Percentiles rank a stretch among this genome's conserved stretches.
Conservation (phyloP, 352 stramenopile genomes). For the Thalassiosira exigua region DNA sequence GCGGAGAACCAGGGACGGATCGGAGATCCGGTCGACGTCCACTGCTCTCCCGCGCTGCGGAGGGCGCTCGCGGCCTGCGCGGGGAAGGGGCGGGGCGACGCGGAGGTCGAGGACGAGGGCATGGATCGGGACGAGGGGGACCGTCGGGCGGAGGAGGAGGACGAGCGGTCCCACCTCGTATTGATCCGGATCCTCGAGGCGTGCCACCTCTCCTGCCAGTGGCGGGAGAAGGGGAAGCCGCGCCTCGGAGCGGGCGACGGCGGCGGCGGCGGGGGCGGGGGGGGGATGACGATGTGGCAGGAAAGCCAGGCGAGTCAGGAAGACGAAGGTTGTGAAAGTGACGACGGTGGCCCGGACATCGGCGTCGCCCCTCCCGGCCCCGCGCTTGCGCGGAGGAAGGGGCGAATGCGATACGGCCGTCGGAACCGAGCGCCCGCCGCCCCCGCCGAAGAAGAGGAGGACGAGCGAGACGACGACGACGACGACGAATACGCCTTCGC, state of each 20-base stretch:
- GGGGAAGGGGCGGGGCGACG: not conserved
- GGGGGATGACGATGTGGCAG: not conserved
- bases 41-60: slow-evolving; percentile 24
- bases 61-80: slow-evolving; percentile 2
- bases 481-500: too few relatives aligned
- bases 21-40: slow-evolving; percentile 27
- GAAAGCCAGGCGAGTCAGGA: too few relatives aligned
- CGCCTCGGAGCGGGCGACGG: not conserved
- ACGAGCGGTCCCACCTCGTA: slow-evolving; percentile 7
- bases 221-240: not conserved
- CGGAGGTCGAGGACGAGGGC: not conserved
- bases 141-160: too few relatives aligned
- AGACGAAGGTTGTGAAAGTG: too few relatives aligned
- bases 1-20: slow-evolving; percentile 53
- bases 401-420: not conserved
- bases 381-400: not conserved
- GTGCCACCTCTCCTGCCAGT: slow-evolving; percentile 8
- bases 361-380: too few relatives aligned
- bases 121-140: not conserved
- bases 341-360: too few relatives aligned
- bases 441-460: too few relatives aligned
- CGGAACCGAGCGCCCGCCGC: not conserved
- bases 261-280: not conserved
- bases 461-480: not conserved
- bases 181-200: not conserved